Conservation (phyloP, 2,329 filamentous ascomycete genomes). For the Sporothrix phasma region DNA sequence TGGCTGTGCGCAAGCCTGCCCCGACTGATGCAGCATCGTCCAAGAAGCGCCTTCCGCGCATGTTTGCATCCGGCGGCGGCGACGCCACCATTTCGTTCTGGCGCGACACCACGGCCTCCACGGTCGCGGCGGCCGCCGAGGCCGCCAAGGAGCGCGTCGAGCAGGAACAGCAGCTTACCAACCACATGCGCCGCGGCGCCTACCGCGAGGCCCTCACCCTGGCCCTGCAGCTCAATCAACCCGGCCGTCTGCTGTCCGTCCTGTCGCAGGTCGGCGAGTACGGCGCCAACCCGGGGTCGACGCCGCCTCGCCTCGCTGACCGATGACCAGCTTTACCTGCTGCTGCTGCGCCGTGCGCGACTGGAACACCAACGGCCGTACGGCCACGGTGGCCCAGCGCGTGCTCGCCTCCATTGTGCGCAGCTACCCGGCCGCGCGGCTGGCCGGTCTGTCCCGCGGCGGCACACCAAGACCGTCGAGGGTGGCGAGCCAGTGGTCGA, state of each 20-base stretch:
- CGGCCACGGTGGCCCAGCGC: constrained; percentile 73
- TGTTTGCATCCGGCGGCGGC: constrained; percentile 79
- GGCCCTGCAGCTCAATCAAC: constrained; percentile 88
- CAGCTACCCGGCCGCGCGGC: constrained; percentile 67
- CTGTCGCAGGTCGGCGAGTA: constrained; percentile 58
- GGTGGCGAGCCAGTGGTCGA: constrained; percentile 15
- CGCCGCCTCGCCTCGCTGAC: constrained; percentile 69
- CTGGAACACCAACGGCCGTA: constrained; percentile 95
- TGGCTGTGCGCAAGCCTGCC: constrained; percentile 56
- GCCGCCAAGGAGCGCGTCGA: constrained; percentile 70
- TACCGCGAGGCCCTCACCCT: constrained; percentile 90
- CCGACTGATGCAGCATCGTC: constrained; percentile 19
- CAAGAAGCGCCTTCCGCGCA: constrained; percentile 31
- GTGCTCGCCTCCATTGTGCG: constrained; percentile 71
- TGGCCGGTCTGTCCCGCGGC: constrained; percentile 53
- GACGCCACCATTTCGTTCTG: constrained; percentile 94
- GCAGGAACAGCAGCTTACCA: constrained; percentile 88
- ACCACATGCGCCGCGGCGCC: constrained; percentile 77
- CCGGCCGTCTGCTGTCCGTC: constrained; percentile 70
- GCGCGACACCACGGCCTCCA: constrained; percentile 80
- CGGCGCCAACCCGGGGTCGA: constrained; percentile 52
- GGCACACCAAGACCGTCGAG: neutral
- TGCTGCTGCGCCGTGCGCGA: constrained; percentile 78
- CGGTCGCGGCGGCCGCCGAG: constrained; percentile 61
- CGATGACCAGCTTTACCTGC: constrained; percentile 73